A percentile compares a stretch with the other conserved stretches of the same genome.
Evolutionary conservation across 1,284 basidiomycete species (phyloP).

Genomic region (Irpex sp.): DNA sequence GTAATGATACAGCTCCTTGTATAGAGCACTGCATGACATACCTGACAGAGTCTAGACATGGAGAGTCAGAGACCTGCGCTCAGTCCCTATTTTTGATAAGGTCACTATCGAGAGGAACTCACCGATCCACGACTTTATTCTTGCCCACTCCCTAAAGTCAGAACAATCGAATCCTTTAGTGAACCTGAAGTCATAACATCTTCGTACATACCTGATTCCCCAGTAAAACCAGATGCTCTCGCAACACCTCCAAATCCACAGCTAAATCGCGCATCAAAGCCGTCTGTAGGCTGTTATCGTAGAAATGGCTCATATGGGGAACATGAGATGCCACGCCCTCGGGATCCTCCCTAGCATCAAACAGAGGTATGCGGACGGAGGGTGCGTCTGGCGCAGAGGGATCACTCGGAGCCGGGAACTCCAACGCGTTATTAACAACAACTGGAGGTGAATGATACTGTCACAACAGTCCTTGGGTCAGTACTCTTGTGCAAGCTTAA

Average conservation of each 20-base stretch:
- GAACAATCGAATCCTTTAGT: too few relatives aligned
- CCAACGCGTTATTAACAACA: constrained; percentile 33
- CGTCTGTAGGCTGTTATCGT: constrained; percentile 64
- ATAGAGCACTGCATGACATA: constrained; percentile 19
- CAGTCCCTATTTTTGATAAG: background rate
- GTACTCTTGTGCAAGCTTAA: background rate
- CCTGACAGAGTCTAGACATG: constrained; percentile 46
- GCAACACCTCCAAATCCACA: constrained; percentile 54
- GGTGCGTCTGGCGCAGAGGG: constrained; percentile 24
- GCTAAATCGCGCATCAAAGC: constrained; percentile 62
- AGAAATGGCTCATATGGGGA: constrained; percentile 66
- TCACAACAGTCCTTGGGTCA: background rate
- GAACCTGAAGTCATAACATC: too few relatives aligned
- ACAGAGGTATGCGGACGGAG: constrained; percentile 41
- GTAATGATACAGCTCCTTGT: background rate
- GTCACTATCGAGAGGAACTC: constrained; percentile 16
- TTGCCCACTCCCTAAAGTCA: constrained; percentile 55
- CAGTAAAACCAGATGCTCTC: constrained; percentile 58
- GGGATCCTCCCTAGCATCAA: constrained; percentile 44
- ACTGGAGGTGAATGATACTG: constrained; percentile 50
- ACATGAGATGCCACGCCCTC: constrained; percentile 53
- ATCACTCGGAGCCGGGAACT: constrained; percentile 43
- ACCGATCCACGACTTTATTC: constrained; percentile 66
- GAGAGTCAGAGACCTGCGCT: background rate
- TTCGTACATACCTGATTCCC: constrained; percentile 53